Evolutionary conservation across 192 early-diverging fungal genomes (phyloP).

Genomic region (Entomortierella lignicola): DNA sequence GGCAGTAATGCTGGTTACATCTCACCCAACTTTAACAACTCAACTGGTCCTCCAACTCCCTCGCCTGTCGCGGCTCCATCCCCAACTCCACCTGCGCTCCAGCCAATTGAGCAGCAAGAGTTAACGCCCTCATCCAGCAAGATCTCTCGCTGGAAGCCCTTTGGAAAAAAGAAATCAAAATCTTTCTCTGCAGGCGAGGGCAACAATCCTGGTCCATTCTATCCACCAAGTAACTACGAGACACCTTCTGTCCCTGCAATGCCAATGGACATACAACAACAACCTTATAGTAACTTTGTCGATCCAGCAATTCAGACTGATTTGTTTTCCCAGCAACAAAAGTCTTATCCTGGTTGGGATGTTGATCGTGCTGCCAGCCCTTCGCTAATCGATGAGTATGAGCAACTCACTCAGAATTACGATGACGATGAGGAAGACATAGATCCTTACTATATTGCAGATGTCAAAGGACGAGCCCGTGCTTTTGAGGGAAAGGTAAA

Average conservation of each 20-base stretch:
- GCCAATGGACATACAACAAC: not conserved
- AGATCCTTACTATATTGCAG: slow-evolving; percentile 43
- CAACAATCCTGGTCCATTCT: not conserved
- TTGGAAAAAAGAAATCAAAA: slow-evolving; percentile 51
- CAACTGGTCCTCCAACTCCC: slow-evolving; percentile 8
- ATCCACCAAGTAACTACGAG: slow-evolving; percentile 11
- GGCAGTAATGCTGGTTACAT: slow-evolving; percentile 15
- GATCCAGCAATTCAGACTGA: slow-evolving; percentile 16
- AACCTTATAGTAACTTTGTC: not conserved
- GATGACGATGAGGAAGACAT: slow-evolving; percentile 36
- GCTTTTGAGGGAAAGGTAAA: slow-evolving; percentile 43
- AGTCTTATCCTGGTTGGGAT: slow-evolving; percentile 26
- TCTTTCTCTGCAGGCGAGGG: slow-evolving; percentile 27
- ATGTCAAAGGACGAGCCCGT: slow-evolving; percentile 28
- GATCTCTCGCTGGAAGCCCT: slow-evolving; percentile 39
- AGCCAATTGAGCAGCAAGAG: slow-evolving; percentile 4
- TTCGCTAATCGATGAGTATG: not conserved
- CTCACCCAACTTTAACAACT: slow-evolving; percentile 5
- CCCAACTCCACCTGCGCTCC: slow-evolving; percentile 1
- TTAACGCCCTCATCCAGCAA: slow-evolving; percentile 2
- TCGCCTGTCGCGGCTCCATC: slow-evolving; percentile 13
- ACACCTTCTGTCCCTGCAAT: slow-evolving; percentile 5
- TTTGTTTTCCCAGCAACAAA: slow-evolving; percentile 22
- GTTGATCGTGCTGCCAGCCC: slow-evolving; percentile 1
- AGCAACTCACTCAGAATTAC: slow-evolving; percentile 16